Conservation (phyloP, 2,329 filamentous ascomycete genomes). For the Nemania diffusa region DNA sequence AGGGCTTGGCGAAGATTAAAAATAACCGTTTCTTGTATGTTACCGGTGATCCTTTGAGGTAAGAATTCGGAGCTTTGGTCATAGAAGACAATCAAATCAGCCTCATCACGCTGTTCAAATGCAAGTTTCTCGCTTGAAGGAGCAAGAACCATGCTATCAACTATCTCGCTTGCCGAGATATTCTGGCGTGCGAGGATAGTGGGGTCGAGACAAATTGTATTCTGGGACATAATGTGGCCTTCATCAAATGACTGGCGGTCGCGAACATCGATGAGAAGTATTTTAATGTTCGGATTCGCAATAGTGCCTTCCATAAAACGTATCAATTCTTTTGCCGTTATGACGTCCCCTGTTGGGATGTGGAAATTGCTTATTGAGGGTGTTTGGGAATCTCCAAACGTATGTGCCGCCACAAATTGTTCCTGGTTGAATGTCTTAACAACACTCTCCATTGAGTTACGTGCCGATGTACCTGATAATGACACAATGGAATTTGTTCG, state of each 20-base stretch:
- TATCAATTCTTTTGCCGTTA: constrained; percentile 76
- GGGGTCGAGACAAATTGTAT: constrained; percentile 90
- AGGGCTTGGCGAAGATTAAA: constrained; percentile 81
- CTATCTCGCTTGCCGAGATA: constrained; percentile 69
- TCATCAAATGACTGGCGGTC: constrained; percentile 82
- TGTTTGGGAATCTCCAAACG: constrained; percentile 44
- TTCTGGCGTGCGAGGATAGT: constrained; percentile 75
- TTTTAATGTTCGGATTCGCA: constrained; percentile 62
- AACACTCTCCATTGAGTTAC: constrained; percentile 46
- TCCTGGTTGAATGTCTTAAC: constrained; percentile 47
- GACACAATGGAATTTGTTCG: constrained; percentile 66
- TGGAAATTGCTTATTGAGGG: constrained; percentile 57
- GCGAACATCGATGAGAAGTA: constrained; percentile 89
- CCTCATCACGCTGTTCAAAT: constrained; percentile 78
- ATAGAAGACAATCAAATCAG: constrained; percentile 91
- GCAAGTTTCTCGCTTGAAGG: constrained; percentile 78
- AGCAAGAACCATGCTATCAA: constrained; percentile 75
- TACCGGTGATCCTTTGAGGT: constrained; percentile 47
- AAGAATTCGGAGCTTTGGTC: constrained; percentile 74
- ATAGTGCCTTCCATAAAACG: constrained; percentile 71
- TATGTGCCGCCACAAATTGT: constrained; percentile 50
- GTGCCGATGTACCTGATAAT: constrained; percentile 43
- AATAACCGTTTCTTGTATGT: constrained; percentile 64
- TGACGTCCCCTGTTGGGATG: constrained; percentile 65
- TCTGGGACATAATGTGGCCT: constrained; percentile 86